A percentile compares a stretch with the other conserved stretches of the same genome.
Conservation (phyloP, 805 yeast genomes). For the Cyberlindnera suaveolens region DNA sequence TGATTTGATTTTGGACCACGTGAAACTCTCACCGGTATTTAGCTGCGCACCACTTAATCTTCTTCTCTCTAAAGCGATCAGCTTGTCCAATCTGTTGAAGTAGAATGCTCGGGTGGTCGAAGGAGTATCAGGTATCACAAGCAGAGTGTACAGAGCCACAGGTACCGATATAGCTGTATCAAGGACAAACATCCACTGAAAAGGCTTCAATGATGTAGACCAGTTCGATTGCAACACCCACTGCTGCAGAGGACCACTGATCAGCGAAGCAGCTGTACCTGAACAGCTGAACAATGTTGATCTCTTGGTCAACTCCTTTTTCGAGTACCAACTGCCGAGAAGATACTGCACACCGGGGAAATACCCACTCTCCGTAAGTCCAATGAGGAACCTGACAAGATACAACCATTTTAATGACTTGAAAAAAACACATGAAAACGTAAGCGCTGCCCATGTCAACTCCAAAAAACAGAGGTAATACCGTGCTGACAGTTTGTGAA, state of each 20-base stretch:
- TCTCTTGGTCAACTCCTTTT: constrained; percentile 27
- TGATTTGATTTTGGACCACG: constrained; percentile 31
- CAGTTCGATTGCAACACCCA: constrained; percentile 20
- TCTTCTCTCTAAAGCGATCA: constrained; percentile 40
- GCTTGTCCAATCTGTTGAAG: constrained; percentile 20
- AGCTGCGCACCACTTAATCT: constrained; percentile 36
- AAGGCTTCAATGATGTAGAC: constrained; percentile 24
- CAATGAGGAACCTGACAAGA: constrained; percentile 30
- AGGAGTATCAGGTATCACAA: constrained; percentile 37
- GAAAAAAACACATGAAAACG: constrained; percentile 16
- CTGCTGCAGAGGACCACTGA: constrained; percentile 33
- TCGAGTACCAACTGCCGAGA: constrained; percentile 27
- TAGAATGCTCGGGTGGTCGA: constrained; percentile 33
- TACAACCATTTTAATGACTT: constrained; percentile 21
- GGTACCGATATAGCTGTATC: constrained; percentile 36
- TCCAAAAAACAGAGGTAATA: constrained; percentile 38
- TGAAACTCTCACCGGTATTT: constrained; percentile 33
- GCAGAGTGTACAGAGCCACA: constrained; percentile 36
- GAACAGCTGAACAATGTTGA: constrained; percentile 25
- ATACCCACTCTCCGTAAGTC: constrained; percentile 37
- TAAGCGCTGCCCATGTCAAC: constrained; percentile 35
- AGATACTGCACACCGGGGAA: constrained; percentile 25
- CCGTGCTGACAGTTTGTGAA: constrained; percentile 31
- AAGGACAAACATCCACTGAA: constrained; percentile 37
- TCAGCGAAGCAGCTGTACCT: constrained; percentile 26